A percentile compares a stretch with the other conserved stretches of the same genome.
These are phyloP conservation scores for Yarrowia deformans DNA, from an alignment of 805 yeast genomes.

Conservation along the genomic window DNA sequence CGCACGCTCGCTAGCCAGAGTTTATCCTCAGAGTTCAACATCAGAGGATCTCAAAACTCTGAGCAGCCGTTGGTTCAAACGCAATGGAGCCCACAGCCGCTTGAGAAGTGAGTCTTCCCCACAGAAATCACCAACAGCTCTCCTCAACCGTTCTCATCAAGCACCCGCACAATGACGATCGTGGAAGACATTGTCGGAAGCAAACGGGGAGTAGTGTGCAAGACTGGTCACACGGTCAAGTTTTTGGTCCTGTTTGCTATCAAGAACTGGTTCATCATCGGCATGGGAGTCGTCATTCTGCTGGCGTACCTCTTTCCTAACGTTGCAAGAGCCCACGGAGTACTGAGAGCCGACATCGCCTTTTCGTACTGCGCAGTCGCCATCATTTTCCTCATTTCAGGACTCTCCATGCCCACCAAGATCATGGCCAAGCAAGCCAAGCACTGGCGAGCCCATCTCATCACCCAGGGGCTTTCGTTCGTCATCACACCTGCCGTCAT, in stretches of 20 bases:
- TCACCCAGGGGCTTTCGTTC: conserved; percentile 72
- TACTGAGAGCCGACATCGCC: conserved; percentile 73
- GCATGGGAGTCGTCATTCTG: conserved; percentile 74
- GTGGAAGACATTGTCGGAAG: conserved; percentile 12
- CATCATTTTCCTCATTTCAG: conserved; percentile 79
- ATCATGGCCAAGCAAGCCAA: conserved; percentile 65
- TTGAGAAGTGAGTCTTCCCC: conserved; percentile 2
- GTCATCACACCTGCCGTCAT: conserved; percentile 73
- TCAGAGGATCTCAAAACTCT: conserved; percentile 1
- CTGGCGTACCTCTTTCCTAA: conserved; percentile 80
- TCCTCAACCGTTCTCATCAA: background rate
- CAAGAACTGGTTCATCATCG: conserved; percentile 77
- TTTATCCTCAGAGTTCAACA: conserved; percentile 10
- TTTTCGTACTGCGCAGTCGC: conserved; percentile 92
- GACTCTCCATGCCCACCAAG: conserved; percentile 74
- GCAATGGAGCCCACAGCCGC: conserved; percentile 4
- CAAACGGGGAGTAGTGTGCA: conserved; percentile 17
- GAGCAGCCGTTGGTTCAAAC: conserved; percentile 3
- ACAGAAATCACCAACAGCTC: conserved; percentile 1
- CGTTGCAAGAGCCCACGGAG: conserved; percentile 84
- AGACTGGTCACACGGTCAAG: conserved; percentile 13
- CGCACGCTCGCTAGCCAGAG: conserved; percentile 9
- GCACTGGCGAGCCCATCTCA: conserved; percentile 84
- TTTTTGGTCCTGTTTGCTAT: conserved; percentile 34
- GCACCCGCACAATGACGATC: background rate